Conservation (phyloP, 805 yeast species). For the Starmerella davenportii region DNA sequence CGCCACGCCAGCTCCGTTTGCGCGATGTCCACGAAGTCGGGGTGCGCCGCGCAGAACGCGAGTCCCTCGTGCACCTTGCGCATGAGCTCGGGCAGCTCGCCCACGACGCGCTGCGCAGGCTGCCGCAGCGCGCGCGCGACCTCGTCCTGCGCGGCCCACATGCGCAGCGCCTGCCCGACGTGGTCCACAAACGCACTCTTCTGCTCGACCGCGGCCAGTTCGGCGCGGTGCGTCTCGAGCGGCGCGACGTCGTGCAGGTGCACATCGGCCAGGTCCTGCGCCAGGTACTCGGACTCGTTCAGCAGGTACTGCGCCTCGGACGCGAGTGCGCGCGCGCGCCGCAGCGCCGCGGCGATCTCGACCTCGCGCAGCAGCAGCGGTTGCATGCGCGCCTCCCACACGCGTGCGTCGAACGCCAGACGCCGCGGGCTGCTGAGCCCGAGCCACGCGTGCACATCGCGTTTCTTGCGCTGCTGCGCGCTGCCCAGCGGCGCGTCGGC, state of each 20-base stretch:
- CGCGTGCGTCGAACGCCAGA: slow-evolving; percentile 5
- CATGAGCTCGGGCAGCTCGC: slow-evolving; percentile 32
- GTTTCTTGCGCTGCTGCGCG: neutral
- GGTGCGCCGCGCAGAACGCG: slow-evolving; percentile 35
- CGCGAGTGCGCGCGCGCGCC: slow-evolving; percentile 23
- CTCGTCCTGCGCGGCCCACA: slow-evolving; percentile 54
- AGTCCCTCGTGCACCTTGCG: slow-evolving; percentile 48
- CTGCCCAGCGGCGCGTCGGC: slow-evolving; percentile 1
- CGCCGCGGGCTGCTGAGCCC: slow-evolving; percentile 6
- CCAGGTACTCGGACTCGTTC: slow-evolving; percentile 30
- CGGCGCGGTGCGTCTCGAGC: slow-evolving; percentile 35
- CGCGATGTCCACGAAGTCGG: slow-evolving; percentile 52
- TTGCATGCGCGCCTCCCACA: slow-evolving; percentile 5
- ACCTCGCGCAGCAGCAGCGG: neutral
- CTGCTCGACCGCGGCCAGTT: slow-evolving; percentile 31
- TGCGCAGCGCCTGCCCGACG: slow-evolving; percentile 32
- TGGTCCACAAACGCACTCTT: slow-evolving; percentile 29
- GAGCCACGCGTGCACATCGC: slow-evolving; percentile 5
- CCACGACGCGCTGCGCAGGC: slow-evolving; percentile 52
- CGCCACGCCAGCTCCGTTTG: slow-evolving; percentile 53
- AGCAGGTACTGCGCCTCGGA: slow-evolving; percentile 31
- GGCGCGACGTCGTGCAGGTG: slow-evolving; percentile 46
- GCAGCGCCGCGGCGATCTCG: slow-evolving; percentile 2
- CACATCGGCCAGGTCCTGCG: slow-evolving; percentile 38
- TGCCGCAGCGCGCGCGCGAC: slow-evolving; percentile 52